Evolutionary conservation across 2,329 filamentous ascomycete species (phyloP), one percentile per base, ranked within the genome.

Genomic region (Boeremia lycopersici): DNA sequence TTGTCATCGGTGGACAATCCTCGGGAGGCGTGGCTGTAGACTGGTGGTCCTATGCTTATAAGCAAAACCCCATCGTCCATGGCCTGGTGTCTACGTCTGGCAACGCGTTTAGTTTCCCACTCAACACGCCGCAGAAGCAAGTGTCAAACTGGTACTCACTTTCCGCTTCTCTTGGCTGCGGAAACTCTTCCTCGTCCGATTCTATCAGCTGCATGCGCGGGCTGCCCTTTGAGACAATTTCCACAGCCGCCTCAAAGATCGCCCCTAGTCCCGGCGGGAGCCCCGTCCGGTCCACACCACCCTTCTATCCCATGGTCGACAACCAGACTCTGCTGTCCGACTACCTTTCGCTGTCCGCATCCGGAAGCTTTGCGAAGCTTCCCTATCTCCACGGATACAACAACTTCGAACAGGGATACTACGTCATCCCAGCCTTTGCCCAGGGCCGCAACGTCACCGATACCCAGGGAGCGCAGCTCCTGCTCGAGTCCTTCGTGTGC

Each of bases 1-100:
- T 82, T 57, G 75, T 75, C 0, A 70, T 81, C 15, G 79, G 78
- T 63, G 82, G 81, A 11, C 77, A 81, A 65, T 80, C 78, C 29
- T 79, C 81, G 3, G 81, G 82, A 8, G 56, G 57, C 10, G 57
- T 72, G 3, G 63, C 74, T 1, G 77, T 78, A 0, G 79, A 82
- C 56, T 79, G 77, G 64, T 80, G 77, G 72, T 70, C 77, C 0
- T 83, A 80, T 48, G 77, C 81, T 0, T 81, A 77, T 48, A 53
- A 48, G 3, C 41, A 75, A 0, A 74, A 82, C 30, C 79, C 81
- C 12, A 83, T 83, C n/a, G 75, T 74, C 26, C 65, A 72, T 8
- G 79, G 74, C 11, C 66, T 81, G 9, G 78, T 82, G 56, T 72
- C 76, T 7, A 69, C 76, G 23, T 66, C 63, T 23, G 65, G 63